Evolutionary conservation across 345 rosid genomes (phyloP).

Genomic region (Ceriops decandra): DNA sequence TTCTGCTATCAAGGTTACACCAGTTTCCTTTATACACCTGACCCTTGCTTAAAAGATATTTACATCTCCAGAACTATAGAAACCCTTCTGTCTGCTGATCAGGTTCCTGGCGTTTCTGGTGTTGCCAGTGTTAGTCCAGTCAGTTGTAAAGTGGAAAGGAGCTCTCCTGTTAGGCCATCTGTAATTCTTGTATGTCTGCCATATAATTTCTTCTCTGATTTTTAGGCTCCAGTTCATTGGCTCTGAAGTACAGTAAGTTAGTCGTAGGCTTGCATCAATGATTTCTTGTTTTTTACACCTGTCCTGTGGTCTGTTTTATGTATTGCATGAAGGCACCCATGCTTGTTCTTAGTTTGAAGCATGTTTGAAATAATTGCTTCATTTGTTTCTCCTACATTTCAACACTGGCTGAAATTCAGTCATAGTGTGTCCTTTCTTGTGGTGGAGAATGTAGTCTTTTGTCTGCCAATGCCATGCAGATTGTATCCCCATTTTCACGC

Average conservation of each 20-base stretch:
- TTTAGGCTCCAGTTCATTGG: neutral
- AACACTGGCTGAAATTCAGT: neutral
- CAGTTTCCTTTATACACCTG: constrained; percentile 6
- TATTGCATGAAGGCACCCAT: neutral
- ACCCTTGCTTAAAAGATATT: constrained; percentile 16
- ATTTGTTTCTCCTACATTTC: neutral
- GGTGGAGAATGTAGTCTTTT: neutral
- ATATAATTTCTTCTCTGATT: neutral
- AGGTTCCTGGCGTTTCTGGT: constrained; percentile 66
- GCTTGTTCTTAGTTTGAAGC: neutral
- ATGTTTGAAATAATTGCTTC: neutral
- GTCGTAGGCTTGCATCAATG: neutral
- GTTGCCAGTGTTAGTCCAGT: constrained; percentile 50
- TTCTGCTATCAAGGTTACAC: constrained; percentile 45
- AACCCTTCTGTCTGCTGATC: constrained; percentile 16
- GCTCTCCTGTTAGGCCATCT: constrained; percentile 76
- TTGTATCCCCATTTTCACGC: neutral
- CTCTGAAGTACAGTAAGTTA: no score
- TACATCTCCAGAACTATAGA: constrained; percentile 5
- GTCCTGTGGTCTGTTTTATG: neutral
- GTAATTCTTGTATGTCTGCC: constrained; percentile 50
- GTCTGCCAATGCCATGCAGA: neutral
- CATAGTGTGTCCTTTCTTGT: neutral
- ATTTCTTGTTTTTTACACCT: neutral
- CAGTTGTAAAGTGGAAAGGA: constrained; percentile 72